Evolutionary conservation across 2,329 filamentous ascomycete genomes (phyloP).

Genomic region (Ascochyta lentis): DNA sequence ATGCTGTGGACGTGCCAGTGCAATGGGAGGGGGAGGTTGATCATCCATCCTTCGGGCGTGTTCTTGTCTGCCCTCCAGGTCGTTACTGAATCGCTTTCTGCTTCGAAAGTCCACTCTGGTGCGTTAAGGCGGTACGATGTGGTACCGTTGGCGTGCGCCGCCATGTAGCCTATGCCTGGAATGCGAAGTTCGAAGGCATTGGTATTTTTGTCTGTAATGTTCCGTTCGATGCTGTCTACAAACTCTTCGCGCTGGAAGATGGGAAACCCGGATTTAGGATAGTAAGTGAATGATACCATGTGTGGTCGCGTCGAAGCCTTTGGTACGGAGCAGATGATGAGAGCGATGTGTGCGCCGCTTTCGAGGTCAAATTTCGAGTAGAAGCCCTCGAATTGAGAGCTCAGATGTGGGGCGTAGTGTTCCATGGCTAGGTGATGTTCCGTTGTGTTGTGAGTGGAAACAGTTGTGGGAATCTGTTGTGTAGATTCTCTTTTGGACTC

Average conservation of each 20-base stretch:
- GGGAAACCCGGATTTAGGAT: slow-evolving; percentile 42
- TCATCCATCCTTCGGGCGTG: slow-evolving; percentile 57
- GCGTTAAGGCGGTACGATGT: slow-evolving; percentile 46
- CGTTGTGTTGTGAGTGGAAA: neutral
- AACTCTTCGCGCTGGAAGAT: slow-evolving; percentile 55
- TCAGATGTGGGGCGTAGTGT: slow-evolving; percentile 52
- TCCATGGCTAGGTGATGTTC: slow-evolving; percentile 41
- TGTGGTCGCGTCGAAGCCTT: slow-evolving; percentile 50
- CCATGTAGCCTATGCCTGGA: slow-evolving; percentile 51
- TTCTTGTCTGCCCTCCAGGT: slow-evolving; percentile 47
- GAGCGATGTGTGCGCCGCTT: slow-evolving; percentile 54
- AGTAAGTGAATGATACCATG: slow-evolving; percentile 59
- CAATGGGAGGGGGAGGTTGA: slow-evolving; percentile 55
- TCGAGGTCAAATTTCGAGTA: slow-evolving; percentile 59
- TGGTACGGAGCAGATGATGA: slow-evolving; percentile 57
- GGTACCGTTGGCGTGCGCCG: slow-evolving; percentile 43
- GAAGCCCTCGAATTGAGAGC: slow-evolving; percentile 57
- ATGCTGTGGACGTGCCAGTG: slow-evolving; percentile 61
- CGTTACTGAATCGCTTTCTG: slow-evolving; percentile 48
- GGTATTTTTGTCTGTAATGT: slow-evolving; percentile 31
- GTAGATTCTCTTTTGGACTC: neutral
- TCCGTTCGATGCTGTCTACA: slow-evolving; percentile 50
- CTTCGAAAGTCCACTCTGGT: slow-evolving; percentile 50
- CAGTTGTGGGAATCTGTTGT: neutral
- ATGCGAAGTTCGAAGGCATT: slow-evolving; percentile 51